Conservation (phyloP, 257 asterid species). For the Solanum okadae region DNA sequence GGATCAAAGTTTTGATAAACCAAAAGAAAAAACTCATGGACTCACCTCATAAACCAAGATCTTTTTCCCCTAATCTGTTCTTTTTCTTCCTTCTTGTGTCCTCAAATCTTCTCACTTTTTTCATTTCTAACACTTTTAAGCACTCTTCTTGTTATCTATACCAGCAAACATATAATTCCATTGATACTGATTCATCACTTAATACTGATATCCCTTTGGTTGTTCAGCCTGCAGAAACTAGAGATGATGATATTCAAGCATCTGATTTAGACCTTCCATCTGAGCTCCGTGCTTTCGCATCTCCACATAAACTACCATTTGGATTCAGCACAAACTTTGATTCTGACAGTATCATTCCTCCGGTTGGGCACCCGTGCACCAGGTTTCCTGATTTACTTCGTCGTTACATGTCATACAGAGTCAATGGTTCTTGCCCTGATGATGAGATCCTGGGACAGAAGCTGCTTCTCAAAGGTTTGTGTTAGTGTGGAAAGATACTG, state of each 20-base stretch:
- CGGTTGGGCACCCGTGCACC: conserved; percentile 47
- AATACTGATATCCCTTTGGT: background rate
- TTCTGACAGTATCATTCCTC: conserved; percentile 46
- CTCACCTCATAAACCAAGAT: conserved; percentile 9
- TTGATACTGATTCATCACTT: background rate
- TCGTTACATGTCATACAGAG: conserved; percentile 44
- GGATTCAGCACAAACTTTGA: conserved; percentile 50
- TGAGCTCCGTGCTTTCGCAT: conserved; percentile 48
- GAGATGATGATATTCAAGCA: background rate
- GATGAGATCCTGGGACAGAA: conserved; percentile 53
- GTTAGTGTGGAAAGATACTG: background rate
- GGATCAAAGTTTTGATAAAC: background rate
- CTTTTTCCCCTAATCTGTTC: conserved; percentile 22
- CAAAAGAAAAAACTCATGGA: conserved; percentile 11
- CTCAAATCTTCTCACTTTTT: conserved; percentile 47
- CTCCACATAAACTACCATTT: conserved; percentile 45
- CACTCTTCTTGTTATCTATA: conserved; percentile 27
- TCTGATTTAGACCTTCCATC: conserved; percentile 30
- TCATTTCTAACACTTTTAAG: conserved; percentile 32
- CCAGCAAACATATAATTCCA: background rate
- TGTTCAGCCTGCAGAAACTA: background rate
- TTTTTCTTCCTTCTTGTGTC: conserved; percentile 37
- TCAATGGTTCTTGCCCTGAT: conserved; percentile 61
- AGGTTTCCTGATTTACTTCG: conserved; percentile 24
- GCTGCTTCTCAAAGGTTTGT: conserved; percentile 42